Percentiles rank a stretch among this genome's conserved stretches.
These are phyloP conservation scores for Dionaea muscipula DNA, from an alignment of 179 eudicot species.

Conservation along the genomic window DNA sequence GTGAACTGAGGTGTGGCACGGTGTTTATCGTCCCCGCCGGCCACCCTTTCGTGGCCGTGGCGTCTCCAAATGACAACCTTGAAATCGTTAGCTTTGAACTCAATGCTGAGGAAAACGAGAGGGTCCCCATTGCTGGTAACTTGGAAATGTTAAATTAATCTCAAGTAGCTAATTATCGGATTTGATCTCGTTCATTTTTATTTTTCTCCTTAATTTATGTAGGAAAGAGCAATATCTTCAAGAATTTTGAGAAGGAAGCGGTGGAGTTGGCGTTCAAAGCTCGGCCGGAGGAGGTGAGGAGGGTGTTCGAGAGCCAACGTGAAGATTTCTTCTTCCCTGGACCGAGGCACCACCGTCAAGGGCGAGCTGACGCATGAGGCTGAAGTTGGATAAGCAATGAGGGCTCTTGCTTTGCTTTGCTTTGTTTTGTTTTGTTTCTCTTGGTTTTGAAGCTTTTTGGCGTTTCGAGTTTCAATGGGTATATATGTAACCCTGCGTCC, in stretches of 20 bases:
- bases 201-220: background rate
- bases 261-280: constrained; percentile 45
- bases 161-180: too few relatives aligned
- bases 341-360: constrained; percentile 20
- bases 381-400: too few relatives aligned
- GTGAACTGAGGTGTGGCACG: constrained; percentile 27
- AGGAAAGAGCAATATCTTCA: constrained; percentile 43
- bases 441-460: too few relatives aligned
- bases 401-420: too few relatives aligned
- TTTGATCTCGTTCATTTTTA: too few relatives aligned
- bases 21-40: constrained; percentile 59
- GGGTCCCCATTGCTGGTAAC: constrained; percentile 46
- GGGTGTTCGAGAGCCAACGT: constrained; percentile 30
- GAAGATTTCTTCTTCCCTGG: constrained; percentile 46
- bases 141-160: too few relatives aligned
- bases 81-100: constrained; percentile 41
- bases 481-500: too few relatives aligned
- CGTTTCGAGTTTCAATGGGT: too few relatives aligned
- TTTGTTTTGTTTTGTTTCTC: too few relatives aligned
- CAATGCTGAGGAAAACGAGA: constrained; percentile 38
- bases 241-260: constrained; percentile 47
- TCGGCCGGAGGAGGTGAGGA: constrained; percentile 36
- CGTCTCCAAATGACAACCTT: constrained; percentile 42
- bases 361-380: constrained; percentile 2
- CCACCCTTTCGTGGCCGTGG: constrained; percentile 49